Conservation (phyloP, 1,284 basidiomycete species). For the Ustilago shanxiensis region DNA sequence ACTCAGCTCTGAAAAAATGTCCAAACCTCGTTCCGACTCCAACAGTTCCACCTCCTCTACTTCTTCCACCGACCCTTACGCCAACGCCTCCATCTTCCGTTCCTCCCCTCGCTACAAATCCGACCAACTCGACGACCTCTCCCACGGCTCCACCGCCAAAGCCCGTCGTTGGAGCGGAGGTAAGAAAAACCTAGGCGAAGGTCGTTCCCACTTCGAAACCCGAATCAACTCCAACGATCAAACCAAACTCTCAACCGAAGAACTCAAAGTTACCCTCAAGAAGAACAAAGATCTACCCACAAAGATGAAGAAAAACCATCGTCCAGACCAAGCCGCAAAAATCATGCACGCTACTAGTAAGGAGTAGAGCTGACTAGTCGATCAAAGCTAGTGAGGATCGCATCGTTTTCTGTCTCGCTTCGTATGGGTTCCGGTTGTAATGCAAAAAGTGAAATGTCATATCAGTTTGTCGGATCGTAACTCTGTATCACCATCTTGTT, state of each 20-base stretch:
- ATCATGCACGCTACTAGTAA: slow-evolving; percentile 26
- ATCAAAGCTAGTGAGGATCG: not conserved
- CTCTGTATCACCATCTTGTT: not conserved
- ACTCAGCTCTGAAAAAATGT: slow-evolving; percentile 12
- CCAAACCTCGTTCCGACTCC: slow-evolving; percentile 37
- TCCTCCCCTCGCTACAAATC: slow-evolving; percentile 36
- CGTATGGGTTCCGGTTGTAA: not conserved
- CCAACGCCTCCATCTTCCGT: slow-evolving; percentile 43
- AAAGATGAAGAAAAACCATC: slow-evolving; percentile 44
- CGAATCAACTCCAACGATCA: slow-evolving; percentile 19
- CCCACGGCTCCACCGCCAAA: slow-evolving; percentile 42
- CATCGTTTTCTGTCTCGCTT: not conserved
- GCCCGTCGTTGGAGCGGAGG: slow-evolving; percentile 40
- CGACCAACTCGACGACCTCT: slow-evolving; percentile 47
- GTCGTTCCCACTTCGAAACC: slow-evolving; percentile 35
- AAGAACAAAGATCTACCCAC: slow-evolving; percentile 50
- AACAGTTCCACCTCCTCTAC: slow-evolving; percentile 29
- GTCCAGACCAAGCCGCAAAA: slow-evolving; percentile 35
- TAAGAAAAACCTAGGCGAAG: slow-evolving; percentile 44
- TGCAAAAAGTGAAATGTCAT: too few species aligned
- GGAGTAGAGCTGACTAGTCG: not conserved
- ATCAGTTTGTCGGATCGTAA: not conserved
- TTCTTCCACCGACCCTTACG: slow-evolving; percentile 32
- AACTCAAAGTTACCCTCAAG: slow-evolving; percentile 37
- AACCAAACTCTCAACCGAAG: slow-evolving; percentile 11